Evolutionary conservation across 2,329 filamentous ascomycete genomes (phyloP).

Genomic region (Colletotrichum nymphaeae): DNA sequence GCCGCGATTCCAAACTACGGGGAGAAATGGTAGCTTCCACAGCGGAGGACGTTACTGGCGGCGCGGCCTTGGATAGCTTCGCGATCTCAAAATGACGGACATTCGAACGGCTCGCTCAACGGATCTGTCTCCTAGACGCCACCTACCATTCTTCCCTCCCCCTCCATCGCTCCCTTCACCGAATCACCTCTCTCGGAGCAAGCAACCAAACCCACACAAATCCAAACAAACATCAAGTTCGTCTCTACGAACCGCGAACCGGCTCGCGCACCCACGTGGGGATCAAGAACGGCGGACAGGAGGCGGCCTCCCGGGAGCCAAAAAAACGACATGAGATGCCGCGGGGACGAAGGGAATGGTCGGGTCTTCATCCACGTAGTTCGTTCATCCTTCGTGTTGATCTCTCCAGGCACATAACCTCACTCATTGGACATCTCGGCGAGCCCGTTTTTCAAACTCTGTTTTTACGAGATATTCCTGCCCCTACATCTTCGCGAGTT

Average conservation of each 20-base stretch:
- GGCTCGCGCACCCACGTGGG: background rate
- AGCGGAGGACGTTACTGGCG: background rate
- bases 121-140: background rate
- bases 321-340: background rate
- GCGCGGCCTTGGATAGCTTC: background rate
- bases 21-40: background rate
- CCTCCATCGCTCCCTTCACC: background rate
- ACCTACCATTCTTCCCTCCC: background rate
- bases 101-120: background rate
- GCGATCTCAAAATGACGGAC: background rate
- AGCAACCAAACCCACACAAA: background rate
- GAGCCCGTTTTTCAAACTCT: background rate
- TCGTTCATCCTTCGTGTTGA: background rate
- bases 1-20: background rate
- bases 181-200: background rate
- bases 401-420: background rate
- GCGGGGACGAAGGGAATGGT: background rate
- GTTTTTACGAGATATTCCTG: background rate
- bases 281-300: background rate
- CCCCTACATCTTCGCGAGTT: background rate
- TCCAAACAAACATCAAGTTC: background rate
- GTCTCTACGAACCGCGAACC: background rate
- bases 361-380: background rate
- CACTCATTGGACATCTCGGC: background rate
- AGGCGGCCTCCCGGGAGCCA: background rate